Conservation (phyloP, 768 basidiomycete genomes). For the Amanita subjunquillea region DNA sequence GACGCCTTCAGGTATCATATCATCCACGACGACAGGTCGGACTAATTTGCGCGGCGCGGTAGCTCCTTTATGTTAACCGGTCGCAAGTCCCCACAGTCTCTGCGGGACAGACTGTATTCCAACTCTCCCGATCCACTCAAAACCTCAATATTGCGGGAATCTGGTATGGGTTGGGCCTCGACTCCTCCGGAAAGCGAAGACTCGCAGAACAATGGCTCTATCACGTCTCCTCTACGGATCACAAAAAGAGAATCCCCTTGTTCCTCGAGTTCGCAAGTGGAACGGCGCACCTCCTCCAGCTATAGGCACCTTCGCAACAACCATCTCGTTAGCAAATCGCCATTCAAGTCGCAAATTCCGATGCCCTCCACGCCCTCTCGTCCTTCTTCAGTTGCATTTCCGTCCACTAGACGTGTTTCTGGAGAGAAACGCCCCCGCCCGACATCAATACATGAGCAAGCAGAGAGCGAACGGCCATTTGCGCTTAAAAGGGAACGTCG, state of each 20-base stretch:
- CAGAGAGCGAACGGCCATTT: constrained; percentile 60
- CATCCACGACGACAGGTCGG: constrained; percentile 8
- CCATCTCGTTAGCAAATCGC: constrained; percentile 78
- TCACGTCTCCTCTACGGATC: constrained; percentile 64
- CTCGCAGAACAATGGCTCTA: constrained; percentile 21
- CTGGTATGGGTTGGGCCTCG: constrained; percentile 54
- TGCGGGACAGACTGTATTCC: constrained; percentile 50
- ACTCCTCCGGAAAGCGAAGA: constrained; percentile 26
- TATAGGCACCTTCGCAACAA: constrained; percentile 70
- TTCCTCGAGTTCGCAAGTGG: constrained; percentile 33
- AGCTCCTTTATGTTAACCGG: constrained; percentile 18
- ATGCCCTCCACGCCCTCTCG: constrained; percentile 34
- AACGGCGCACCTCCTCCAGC: constrained; percentile 66
- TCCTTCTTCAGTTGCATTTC: constrained; percentile 21
- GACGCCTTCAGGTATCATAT: constrained; percentile 5
- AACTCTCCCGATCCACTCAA: constrained; percentile 58
- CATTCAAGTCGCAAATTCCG: constrained; percentile 63
- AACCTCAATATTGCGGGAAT: constrained; percentile 51
- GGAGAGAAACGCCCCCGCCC: constrained; percentile 75
- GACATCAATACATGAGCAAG: constrained; percentile 58
- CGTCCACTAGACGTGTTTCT: constrained; percentile 42
- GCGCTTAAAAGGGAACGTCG: constrained; percentile 62
- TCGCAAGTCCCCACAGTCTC: constrained; percentile 28
- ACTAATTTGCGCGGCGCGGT: constrained; percentile 7
- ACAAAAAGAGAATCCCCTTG: constrained; percentile 53